phyloP scores from a whole-genome alignment of 805 yeast species.

The Candida pseudofarinosa region DNA sequence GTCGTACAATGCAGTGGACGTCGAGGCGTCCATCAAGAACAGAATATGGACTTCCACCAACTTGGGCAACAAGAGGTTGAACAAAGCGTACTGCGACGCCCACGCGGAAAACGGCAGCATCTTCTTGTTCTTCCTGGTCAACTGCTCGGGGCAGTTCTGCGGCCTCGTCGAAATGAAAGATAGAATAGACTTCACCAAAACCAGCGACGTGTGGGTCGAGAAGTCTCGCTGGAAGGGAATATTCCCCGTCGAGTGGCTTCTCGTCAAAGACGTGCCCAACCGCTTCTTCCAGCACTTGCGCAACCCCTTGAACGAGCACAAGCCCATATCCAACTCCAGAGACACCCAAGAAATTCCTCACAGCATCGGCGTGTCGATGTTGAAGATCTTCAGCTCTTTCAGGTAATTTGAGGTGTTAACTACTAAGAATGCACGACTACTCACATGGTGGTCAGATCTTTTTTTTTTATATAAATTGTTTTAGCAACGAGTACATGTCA shows the following conservation, averaged over 20 bases:
- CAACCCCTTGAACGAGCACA: constrained; percentile 42
- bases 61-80: constrained; percentile 50
- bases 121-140: constrained; percentile 54
- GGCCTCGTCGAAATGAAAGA: constrained; percentile 54
- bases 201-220: constrained; percentile 45
- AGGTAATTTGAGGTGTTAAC: neutral
- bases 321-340: constrained; percentile 55
- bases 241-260: constrained; percentile 52
- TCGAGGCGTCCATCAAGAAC: constrained; percentile 45
- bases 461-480: neutral
- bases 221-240: constrained; percentile 49
- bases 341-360: constrained; percentile 59
- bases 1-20: constrained; percentile 46
- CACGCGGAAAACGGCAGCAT: constrained; percentile 26
- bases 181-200: constrained; percentile 29
- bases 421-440: neutral
- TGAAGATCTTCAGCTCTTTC: constrained; percentile 38
- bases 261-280: constrained; percentile 50
- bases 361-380: constrained; percentile 43
- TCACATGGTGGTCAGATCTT: neutral
- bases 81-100: constrained; percentile 35
- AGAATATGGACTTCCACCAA: constrained; percentile 59
- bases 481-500: neutral
- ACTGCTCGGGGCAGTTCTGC: constrained; percentile 54
- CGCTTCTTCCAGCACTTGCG: constrained; percentile 41